Base-by-base conservation (phyloP, 1,284 basidiomycete species). In the Fomitopsis betulina region DNA sequence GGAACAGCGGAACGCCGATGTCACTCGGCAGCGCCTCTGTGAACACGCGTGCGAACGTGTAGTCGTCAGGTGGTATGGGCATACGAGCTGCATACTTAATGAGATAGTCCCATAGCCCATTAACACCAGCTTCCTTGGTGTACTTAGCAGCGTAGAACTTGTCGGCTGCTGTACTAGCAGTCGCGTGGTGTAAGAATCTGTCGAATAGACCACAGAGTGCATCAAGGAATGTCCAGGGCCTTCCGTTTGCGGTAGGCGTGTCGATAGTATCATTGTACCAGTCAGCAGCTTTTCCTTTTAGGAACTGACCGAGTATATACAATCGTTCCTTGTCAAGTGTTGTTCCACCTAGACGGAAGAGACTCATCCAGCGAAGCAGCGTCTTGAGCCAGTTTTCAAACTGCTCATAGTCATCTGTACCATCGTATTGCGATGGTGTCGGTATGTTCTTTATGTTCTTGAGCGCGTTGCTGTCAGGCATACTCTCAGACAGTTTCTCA, bases 61-160 rank as follows among this genome's bases (percentile, higher is more conserved):
- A 60, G 39, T 57, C 55, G 17, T 60, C 59, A 12, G 59, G 59
- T 17, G 15, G 39, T 5, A 51, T 33, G n/a, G 56, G 56, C 59
- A 60, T 60, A 17, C 56, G 47, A 1, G 33, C 10, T 8, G 59
- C 40, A 19, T 37, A 51, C 8, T 39, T 27, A 2, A 33, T 39
- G 8, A 57, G 17, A 15, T 30, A n/a, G 25, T 59, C 58, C 54
- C 55, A 56, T 13, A 59, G 43, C 5, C 58, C 55, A 15, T 12
- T 33, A 5, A 59, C 43, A 3, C 58, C 58, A 9, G 39, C 27
- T 9, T 53, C 51, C 35, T 43, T 38, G 7, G 17, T 27, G 39
- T 55, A 60, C 21, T 42, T 32, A 10, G 43, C 40, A 2, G 25
- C 15, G 3, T 55, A 40, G 45, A 60, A 60, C 8, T 47, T 33